These are phyloP conservation scores for Cryptococcus sp. DNA, from an alignment of 1,284 basidiomycete genomes.

Conservation along the genomic window DNA sequence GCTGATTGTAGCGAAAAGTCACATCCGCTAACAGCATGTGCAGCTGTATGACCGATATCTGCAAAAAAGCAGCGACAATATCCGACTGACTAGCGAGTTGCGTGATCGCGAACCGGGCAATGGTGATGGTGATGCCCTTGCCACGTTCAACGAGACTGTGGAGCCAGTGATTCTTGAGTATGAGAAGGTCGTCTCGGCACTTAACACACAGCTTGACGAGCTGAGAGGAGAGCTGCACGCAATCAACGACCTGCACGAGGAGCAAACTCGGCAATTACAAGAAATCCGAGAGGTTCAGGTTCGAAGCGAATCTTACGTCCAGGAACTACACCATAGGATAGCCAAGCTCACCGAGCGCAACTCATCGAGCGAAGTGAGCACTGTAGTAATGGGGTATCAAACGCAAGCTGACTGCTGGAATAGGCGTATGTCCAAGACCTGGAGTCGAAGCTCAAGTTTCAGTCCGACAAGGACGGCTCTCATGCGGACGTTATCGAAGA, in stretches of 20 bases:
- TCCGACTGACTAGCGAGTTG: constrained; percentile 42
- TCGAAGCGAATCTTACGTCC: constrained; percentile 81
- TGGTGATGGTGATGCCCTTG: constrained; percentile 59
- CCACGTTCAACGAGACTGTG: constrained; percentile 91
- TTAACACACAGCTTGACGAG: constrained; percentile 85
- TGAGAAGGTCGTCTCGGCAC: constrained; percentile 91
- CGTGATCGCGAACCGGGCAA: constrained; percentile 54
- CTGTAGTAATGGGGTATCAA: not conserved
- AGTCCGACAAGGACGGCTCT: constrained; percentile 72
- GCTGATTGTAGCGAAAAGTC: not conserved
- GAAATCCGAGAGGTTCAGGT: constrained; percentile 67
- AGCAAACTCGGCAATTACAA: constrained; percentile 77
- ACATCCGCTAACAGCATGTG: constrained; percentile 2
- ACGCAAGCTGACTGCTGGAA: constrained; percentile 1
- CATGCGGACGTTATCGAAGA: constrained; percentile 77
- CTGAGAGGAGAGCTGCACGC: constrained; percentile 82
- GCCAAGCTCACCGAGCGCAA: constrained; percentile 84
- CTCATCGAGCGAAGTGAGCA: constrained; percentile 76
- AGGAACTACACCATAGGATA: constrained; percentile 77
- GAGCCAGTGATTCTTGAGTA: constrained; percentile 98
- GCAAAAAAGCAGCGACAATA: constrained; percentile 48
- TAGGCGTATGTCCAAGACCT: constrained; percentile 86
- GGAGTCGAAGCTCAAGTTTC: constrained; percentile 81
- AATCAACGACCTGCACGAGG: constrained; percentile 81
- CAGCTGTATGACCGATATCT: constrained; percentile 49